Evolutionary conservation across 2,329 filamentous ascomycete species (phyloP).

Genomic region (Penicillium freii): DNA sequence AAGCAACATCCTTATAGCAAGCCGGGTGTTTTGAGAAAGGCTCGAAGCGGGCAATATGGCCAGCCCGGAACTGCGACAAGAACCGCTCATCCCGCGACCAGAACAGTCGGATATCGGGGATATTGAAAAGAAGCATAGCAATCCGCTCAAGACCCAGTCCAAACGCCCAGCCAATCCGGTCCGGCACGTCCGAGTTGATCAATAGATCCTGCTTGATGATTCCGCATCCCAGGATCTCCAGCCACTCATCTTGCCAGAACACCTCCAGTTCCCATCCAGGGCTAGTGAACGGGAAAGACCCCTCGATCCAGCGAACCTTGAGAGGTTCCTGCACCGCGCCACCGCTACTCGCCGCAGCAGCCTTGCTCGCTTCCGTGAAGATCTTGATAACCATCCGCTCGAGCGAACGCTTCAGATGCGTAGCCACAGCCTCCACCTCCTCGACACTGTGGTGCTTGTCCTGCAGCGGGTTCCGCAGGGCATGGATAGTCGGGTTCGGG

Average conservation of each 20-base stretch:
- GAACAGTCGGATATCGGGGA: slow-evolving; percentile 94
- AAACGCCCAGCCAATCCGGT: slow-evolving; percentile 89
- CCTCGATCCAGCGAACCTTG: slow-evolving; percentile 88
- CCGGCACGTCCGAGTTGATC: slow-evolving; percentile 70
- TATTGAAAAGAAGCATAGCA: slow-evolving; percentile 94
- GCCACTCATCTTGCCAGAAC: slow-evolving; percentile 90
- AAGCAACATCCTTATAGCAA: slow-evolving; percentile 88
- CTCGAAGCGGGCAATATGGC: slow-evolving; percentile 63
- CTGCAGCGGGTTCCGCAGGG: slow-evolving; percentile 81
- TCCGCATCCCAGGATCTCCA: slow-evolving; percentile 92
- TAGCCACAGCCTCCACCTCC: slow-evolving; percentile 78
- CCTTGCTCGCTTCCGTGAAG: slow-evolving; percentile 73
- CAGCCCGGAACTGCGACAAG: slow-evolving; percentile 70
- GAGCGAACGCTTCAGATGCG: slow-evolving; percentile 83
- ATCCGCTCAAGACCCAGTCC: slow-evolving; percentile 91
- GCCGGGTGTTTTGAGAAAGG: slow-evolving; percentile 90
- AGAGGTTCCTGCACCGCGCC: slow-evolving; percentile 67
- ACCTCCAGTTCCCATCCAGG: slow-evolving; percentile 97
- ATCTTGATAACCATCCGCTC: slow-evolving; percentile 89
- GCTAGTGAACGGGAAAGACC: slow-evolving; percentile 95
- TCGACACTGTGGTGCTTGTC: slow-evolving; percentile 64
- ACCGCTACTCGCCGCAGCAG: slow-evolving; percentile 53
- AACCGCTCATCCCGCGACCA: slow-evolving; percentile 88
- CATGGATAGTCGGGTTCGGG: slow-evolving; percentile 72
- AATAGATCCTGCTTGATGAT: slow-evolving; percentile 82